Conservation (phyloP, 1,284 basidiomycete species). For the Cryptococcus maquisensis region DNA sequence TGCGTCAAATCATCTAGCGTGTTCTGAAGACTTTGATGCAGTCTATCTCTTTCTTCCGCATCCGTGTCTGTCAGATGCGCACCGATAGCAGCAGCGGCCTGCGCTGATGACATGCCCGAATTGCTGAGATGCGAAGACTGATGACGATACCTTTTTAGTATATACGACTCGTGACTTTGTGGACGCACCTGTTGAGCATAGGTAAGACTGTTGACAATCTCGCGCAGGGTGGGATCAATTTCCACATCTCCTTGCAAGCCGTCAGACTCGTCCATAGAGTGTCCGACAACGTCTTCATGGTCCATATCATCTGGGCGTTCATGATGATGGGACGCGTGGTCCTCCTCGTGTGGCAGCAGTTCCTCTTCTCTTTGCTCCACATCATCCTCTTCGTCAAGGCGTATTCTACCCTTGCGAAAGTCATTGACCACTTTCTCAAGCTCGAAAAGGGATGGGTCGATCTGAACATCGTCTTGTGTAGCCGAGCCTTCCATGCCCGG, state of each 20-base stretch:
- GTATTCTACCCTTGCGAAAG: conserved; percentile 26
- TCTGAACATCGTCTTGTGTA: conserved; percentile 2
- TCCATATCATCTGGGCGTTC: not conserved
- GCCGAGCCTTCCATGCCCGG: not conserved
- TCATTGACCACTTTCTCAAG: conserved; percentile 38
- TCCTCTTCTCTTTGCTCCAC: not conserved
- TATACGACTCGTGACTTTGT: not conserved
- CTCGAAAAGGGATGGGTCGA: conserved; percentile 35
- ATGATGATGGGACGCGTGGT: not conserved
- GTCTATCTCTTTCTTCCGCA: conserved; percentile 31
- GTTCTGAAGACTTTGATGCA: conserved; percentile 33
- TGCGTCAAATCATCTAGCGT: conserved; percentile 35
- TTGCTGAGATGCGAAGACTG: conserved; percentile 9
- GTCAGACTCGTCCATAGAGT: not conserved
- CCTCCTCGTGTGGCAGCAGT: not conserved
- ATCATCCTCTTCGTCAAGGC: conserved; percentile 5
- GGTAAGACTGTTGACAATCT: conserved; percentile 45
- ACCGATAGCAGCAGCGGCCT: conserved; percentile 26
- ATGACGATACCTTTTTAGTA: not conserved
- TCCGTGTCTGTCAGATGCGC: conserved; percentile 19
- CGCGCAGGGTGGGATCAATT: conserved; percentile 43
- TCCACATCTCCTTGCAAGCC: conserved; percentile 25
- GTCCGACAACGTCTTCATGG: not conserved
- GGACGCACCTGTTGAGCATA: conserved; percentile 40
- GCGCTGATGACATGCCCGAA: conserved; percentile 17